phyloP scores from a whole-genome alignment of 345 rosid species.

The Euphorbia peplus region DNA sequence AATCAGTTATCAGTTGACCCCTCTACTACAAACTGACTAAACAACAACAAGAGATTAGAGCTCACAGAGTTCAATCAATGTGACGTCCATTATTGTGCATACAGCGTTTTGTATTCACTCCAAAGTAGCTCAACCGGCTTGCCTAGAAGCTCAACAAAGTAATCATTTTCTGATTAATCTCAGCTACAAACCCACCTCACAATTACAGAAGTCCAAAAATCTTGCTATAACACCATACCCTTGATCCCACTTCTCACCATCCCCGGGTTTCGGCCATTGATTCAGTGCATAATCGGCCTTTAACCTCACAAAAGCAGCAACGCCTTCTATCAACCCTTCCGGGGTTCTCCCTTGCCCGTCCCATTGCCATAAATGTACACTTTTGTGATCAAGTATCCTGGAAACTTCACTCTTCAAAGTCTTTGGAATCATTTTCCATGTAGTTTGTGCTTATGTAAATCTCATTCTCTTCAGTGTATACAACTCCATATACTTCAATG shows the following conservation, averaged over 20 bases:
- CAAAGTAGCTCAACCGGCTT: constrained; percentile 62
- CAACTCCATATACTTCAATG: no score
- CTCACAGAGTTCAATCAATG: no score
- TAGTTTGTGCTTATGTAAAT: constrained; percentile 26
- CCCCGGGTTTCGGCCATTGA: constrained; percentile 62
- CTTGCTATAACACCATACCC: constrained; percentile 65
- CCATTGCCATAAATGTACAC: constrained; percentile 75
- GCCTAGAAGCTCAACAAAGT: constrained; percentile 54
- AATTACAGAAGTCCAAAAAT: constrained; percentile 63
- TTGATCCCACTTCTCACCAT: constrained; percentile 64
- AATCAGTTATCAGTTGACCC: no score
- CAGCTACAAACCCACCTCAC: constrained; percentile 60
- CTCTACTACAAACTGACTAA: no score
- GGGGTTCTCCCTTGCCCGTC: constrained; percentile 48
- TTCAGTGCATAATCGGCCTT: constrained; percentile 43
- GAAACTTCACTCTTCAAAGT: constrained; percentile 44
- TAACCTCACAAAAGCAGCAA: constrained; percentile 66
- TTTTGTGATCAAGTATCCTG: constrained; percentile 65
- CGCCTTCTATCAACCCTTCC: constrained; percentile 53
- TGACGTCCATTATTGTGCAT: no score
- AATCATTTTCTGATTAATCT: constrained; percentile 66
- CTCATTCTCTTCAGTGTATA: no score
- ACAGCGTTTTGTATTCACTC: constrained; percentile 68
- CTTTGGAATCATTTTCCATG: constrained; percentile 26
- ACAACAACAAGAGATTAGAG: no score